phyloP scores from a whole-genome alignment of 2,329 filamentous ascomycete species.

The Aureobasidium sp. region DNA sequence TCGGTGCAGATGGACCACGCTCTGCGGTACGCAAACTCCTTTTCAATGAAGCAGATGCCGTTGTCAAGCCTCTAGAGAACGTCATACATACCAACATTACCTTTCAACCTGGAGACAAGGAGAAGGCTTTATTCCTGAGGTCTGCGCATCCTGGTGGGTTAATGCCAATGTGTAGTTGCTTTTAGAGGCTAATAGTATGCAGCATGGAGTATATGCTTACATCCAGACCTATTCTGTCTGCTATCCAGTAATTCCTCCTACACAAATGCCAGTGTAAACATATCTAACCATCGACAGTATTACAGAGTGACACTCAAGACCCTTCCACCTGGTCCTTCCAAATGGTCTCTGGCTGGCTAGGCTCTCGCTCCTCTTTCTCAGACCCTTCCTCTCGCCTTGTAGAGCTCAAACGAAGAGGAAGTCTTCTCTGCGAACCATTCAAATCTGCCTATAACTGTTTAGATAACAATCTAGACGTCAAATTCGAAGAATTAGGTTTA shows the following conservation, averaged over 20 bases:
- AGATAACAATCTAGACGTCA: slow-evolving; percentile 8
- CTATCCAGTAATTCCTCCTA: slow-evolving; percentile 1
- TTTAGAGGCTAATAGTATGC: neutral
- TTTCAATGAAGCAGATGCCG: neutral
- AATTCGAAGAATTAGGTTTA: slow-evolving; percentile 15
- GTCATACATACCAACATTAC: slow-evolving; percentile 15
- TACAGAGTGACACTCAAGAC: slow-evolving; percentile 15
- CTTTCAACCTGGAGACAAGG: slow-evolving; percentile 14
- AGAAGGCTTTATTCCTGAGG: slow-evolving; percentile 13
- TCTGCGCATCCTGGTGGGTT: slow-evolving; percentile 14
- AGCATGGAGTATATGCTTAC: slow-evolving; percentile 3
- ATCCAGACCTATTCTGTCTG: slow-evolving; percentile 11
- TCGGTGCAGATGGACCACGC: slow-evolving; percentile 19
- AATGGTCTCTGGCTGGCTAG: slow-evolving; percentile 14
- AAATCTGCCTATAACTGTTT: slow-evolving; percentile 14
- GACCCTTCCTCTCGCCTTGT: neutral
- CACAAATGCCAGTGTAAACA: neutral
- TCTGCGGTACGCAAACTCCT: slow-evolving; percentile 18
- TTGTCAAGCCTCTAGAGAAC: neutral
- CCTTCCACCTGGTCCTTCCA: slow-evolving; percentile 17
- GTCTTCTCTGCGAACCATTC: slow-evolving; percentile 30
- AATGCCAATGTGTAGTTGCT: neutral
- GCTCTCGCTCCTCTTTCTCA: slow-evolving; percentile 5
- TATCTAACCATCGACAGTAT: neutral
- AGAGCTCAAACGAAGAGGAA: slow-evolving; percentile 8